Evolutionary conservation across 2,329 filamentous ascomycete genomes (phyloP), one percentile per base, ranked within the genome.

Genomic region (Colletotrichum viniferum): DNA sequence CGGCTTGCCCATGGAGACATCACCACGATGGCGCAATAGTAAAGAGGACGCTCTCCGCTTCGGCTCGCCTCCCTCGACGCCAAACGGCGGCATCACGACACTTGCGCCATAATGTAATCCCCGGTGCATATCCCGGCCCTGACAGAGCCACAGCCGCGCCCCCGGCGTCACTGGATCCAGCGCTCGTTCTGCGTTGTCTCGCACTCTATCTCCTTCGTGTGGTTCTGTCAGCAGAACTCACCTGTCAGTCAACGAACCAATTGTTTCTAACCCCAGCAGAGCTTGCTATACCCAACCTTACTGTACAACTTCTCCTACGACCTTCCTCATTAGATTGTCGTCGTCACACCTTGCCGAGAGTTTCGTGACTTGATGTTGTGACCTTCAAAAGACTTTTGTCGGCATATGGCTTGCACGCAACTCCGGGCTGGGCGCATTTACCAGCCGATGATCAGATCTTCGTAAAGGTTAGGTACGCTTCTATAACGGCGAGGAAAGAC

Each of bases 101-200:
- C 48, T 38, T 68, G 34, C 67, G 61, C 67, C 55, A 26, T 30
- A 62, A 26, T 62, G 52, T 61, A 48, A 24, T 30, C 61, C 18
- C 52, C 10, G 26, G 30, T 52, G 38, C 73, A 43, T 56, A 43
- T 38, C 62, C 62, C 55, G 18, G 14, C 26, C 48, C 34, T 60
- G 36, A 28, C 18, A 63, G 69, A 63, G 73, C 73, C 73, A 75
- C 69, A 73, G 26, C 69, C 69, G 71, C 65, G 64, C 30, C 48
- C 61, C 68, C 36, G 55, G 60, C 24, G 56, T 65, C 69, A 61
- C 64, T 55, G 63, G 52, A 38, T 18, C 32, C 55, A 61, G 43
- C n/a, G n/a, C n/a, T 52, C 43, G 55, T 13, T 48, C n/a, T 69
- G 32, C 68, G 26, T 60, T 30, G 55, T 65, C 61, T 56, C 38